Evolutionary conservation across 2,329 filamentous ascomycete species (phyloP), one percentile per base, ranked within the genome.

Genomic region (Colletotrichum nymphaeae): DNA sequence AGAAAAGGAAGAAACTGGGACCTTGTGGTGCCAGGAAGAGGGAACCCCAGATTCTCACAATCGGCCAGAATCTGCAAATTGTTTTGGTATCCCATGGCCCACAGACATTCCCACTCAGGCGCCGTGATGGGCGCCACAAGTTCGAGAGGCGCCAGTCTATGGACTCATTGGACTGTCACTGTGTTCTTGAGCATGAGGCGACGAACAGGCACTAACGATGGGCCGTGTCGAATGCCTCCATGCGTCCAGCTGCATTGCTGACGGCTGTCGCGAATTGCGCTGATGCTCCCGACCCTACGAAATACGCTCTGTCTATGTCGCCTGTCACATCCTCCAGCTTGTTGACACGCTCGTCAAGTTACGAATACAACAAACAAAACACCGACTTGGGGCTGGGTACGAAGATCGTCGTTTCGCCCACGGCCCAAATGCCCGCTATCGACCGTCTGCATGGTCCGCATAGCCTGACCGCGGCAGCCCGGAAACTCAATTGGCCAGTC

Each of bases 401-500:
- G 67, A 64, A 62, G 67, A 73, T 73, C 70, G 60, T 65, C 70
- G 67, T 70, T 65, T 73, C 67, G 60, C 7, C 60, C 32, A 60
- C 22, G 49, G 67, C 67, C 69, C 69, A 69, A 69, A 32, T 72
- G 69, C 66, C 65, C 69, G 59, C 69, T 69, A 72, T 64, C 69
- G 69, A 72, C 69, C 63, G 58, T 69, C 70, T 73, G 70, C 67
- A 70, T 70, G 67, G 69, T 32, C 46, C 63, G 26, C 52, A 62
- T 57, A 59, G 49, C 70, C 70, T 73, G 60, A 53, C 46, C 37
- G 46, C 49, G 30, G 32, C 60, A 46, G 24, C 30, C 60, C n/a
- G 11, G 42, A 57, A 59, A 62, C 70, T 65, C 55, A 65, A 73
- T 73, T 73, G 67, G 70, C 55, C 67, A 70, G 26, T 49, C 24